A percentile compares a stretch with the other conserved stretches of the same genome.
Evolutionary conservation across 345 rosid genomes (phyloP).

Genomic region (Mercurialis annua): DNA sequence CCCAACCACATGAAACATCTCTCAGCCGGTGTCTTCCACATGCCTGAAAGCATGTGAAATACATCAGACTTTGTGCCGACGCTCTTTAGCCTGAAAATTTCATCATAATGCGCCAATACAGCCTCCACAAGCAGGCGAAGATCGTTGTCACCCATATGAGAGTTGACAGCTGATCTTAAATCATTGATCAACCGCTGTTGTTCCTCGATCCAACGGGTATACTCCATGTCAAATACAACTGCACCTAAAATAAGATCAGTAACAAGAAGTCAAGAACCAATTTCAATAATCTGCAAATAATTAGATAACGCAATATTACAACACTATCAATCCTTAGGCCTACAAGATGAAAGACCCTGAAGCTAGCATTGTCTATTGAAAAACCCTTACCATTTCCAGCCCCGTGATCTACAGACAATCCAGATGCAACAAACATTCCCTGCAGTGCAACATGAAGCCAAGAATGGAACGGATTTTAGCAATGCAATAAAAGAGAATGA

Average conservation of each 20-base stretch:
- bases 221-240: constrained; percentile 73
- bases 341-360: no score
- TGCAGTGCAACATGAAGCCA: constrained; percentile 21
- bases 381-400: constrained; percentile 53
- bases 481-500: not conserved
- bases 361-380: not conserved
- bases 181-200: constrained; percentile 72
- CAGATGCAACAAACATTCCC: constrained; percentile 48
- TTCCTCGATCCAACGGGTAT: constrained; percentile 84
- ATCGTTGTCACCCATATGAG: constrained; percentile 60
- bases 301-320: no score
- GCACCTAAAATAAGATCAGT: constrained; percentile 45
- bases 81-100: constrained; percentile 66
- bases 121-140: constrained; percentile 64
- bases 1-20: constrained; percentile 98
- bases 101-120: constrained; percentile 79
- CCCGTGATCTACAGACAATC: constrained; percentile 46
- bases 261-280: not conserved
- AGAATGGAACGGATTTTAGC: not conserved
- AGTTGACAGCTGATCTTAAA: constrained; percentile 64
- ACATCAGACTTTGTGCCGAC: constrained; percentile 76
- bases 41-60: constrained; percentile 93
- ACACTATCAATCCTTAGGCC: not conserved
- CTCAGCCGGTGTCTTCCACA: constrained; percentile 97
- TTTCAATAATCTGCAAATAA: not conserved